Conservation (phyloP, 2,329 filamentous ascomycete species). For the Geoglossum cookeanum region DNA sequence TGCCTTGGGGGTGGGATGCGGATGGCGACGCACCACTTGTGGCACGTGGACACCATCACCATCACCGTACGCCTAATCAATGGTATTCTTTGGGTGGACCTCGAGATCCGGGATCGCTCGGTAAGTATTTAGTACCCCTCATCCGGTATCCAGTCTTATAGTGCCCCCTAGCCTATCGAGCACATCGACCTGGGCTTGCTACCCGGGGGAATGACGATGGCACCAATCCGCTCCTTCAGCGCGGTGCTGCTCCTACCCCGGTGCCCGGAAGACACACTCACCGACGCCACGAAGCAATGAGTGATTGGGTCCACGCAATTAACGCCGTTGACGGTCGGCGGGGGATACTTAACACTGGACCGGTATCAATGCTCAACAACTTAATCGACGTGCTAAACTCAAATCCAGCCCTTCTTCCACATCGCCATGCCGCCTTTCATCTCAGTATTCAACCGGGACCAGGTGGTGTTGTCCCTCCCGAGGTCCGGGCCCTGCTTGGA, state of each 20-base stretch:
- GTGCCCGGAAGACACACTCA: background rate
- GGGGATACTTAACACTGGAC: conserved; percentile 24
- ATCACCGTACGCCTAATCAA: conserved; percentile 34
- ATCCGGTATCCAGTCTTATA: conserved; percentile 17
- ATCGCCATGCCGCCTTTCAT: conserved; percentile 21
- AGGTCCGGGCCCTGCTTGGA: conserved; percentile 28
- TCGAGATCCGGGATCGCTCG: conserved; percentile 32
- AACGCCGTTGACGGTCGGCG: conserved; percentile 26
- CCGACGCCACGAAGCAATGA: conserved; percentile 23
- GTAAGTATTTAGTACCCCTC: conserved; percentile 7
- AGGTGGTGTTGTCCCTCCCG: conserved; percentile 23
- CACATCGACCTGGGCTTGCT: conserved; percentile 29
- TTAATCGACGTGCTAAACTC: conserved; percentile 28
- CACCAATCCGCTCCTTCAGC: conserved; percentile 68
- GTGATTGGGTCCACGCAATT: conserved; percentile 33
- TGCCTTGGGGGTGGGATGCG: conserved; percentile 31
- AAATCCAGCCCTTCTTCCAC: background rate
- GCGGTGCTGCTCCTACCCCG: conserved; percentile 18
- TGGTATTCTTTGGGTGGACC: conserved; percentile 38
- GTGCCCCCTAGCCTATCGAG: conserved; percentile 24
- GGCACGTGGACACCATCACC: conserved; percentile 22
- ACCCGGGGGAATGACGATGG: conserved; percentile 55
- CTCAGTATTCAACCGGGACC: conserved; percentile 26
- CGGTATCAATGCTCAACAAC: conserved; percentile 37
- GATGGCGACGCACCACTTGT: conserved; percentile 35